phyloP scores from a whole-genome alignment of 257 asterid species.

The Euphrasia confusa region DNA sequence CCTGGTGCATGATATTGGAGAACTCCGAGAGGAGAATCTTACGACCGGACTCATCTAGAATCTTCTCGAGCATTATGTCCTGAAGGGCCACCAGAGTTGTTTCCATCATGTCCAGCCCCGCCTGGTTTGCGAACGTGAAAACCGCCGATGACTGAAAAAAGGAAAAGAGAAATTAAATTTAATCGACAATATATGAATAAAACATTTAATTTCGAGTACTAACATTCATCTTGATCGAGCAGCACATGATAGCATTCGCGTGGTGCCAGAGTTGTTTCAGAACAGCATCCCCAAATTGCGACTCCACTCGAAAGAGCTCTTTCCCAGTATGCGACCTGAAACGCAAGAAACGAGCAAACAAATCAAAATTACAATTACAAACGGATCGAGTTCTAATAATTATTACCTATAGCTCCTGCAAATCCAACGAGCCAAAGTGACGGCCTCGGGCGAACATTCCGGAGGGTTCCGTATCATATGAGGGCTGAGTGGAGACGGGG shows the following conservation, averaged over 20 bases:
- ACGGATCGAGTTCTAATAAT: no score
- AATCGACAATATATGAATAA: neutral
- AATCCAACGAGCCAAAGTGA: slow-evolving; percentile 74
- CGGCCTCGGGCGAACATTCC: slow-evolving; percentile 74
- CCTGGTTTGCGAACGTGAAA: slow-evolving; percentile 77
- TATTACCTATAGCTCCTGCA: slow-evolving; percentile 76
- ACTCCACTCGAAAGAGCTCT: slow-evolving; percentile 53
- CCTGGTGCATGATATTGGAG: slow-evolving; percentile 84
- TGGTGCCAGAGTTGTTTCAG: slow-evolving; percentile 78
- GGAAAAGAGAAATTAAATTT: neutral
- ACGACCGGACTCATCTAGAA: slow-evolving; percentile 70
- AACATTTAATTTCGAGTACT: no score
- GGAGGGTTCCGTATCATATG: slow-evolving; percentile 47
- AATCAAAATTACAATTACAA: neutral
- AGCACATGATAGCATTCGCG: slow-evolving; percentile 81
- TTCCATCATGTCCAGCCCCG: slow-evolving; percentile 90
- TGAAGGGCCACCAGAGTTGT: slow-evolving; percentile 79
- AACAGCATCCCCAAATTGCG: slow-evolving; percentile 43
- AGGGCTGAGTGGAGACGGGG: slow-evolving; percentile 66
- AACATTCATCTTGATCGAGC: slow-evolving; percentile 68
- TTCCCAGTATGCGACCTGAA: slow-evolving; percentile 66
- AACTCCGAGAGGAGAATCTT: slow-evolving; percentile 62
- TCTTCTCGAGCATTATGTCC: slow-evolving; percentile 68
- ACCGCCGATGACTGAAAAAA: slow-evolving; percentile 61
- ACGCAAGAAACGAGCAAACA: slow-evolving; percentile 12